Base-by-base conservation (phyloP, 306 rosid species). In the Herpetospermum pedunculosum region DNA sequence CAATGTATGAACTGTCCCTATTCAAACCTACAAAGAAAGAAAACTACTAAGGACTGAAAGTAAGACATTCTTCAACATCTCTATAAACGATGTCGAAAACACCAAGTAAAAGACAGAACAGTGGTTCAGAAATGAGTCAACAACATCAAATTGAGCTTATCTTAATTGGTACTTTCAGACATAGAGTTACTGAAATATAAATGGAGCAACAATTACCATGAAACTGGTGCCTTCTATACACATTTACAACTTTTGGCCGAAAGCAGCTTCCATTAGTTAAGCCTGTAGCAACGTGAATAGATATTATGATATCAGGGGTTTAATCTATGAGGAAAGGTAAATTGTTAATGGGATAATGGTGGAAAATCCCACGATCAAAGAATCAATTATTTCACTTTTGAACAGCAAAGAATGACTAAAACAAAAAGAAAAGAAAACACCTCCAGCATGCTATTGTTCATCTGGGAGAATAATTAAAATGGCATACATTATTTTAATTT, bases 1-100 rank as follows among this genome's bases (percentile, higher is more conserved):
- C 85, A 64, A 72, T 60, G 55, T 77, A 75, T 75, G 80, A 63
- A n/a, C 64, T 81, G 46, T 30, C 83, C 77, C 77, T 55, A 23
- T 71, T 85, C 64, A 83, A 70, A 70, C 85, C 97, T 93, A 53
- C 76, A 80, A 59, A 59, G 21, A 76, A 49, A 75, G 19, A 54
- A 43, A 16, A 60, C 34, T 34, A 29, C 30, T 34, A 18, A 75
- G 26, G 28, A 16, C 40, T 16, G 65, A 70, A 72, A 80, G 52
- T 23, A 69, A 35, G 49, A 76, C 40, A 37, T 52, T 44, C 48
- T 67, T 29, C 72, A 75, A 47, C 16, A 58, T 73, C 62, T 38
- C 13, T 29, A 18, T 58, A 41, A 40, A 10, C 37, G 40, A 23
- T 10, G 25, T 10, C 15, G 44, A 68, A 41, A 68, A 68, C 19